Evolutionary conservation across 352 stramenopile genomes (phyloP).

Genomic region (Phytophthora pini): DNA sequence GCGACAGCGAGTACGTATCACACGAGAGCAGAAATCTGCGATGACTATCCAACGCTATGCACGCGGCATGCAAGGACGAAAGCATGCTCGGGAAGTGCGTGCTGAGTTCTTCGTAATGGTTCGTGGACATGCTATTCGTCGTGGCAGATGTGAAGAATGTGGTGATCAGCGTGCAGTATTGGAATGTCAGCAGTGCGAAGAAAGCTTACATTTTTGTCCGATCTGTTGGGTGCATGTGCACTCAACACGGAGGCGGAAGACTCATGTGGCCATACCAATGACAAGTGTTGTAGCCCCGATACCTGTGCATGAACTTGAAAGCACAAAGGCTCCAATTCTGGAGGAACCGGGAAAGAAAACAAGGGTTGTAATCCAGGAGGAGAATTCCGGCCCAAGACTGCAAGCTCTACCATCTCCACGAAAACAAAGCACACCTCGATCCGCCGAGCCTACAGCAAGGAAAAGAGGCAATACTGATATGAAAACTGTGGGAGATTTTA

Average conservation of each 20-base stretch:
- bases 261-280: conserved; percentile 74
- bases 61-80: conserved; percentile 50
- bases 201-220: conserved; percentile 75
- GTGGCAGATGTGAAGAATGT: conserved; percentile 77
- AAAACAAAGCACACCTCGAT: conserved; percentile 16
- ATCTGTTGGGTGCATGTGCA: conserved; percentile 81
- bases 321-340: background rate
- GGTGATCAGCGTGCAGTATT: conserved; percentile 71
- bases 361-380: background rate
- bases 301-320: conserved; percentile 3
- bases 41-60: conserved; percentile 61
- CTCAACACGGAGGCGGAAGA: conserved; percentile 57
- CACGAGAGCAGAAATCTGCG: conserved; percentile 46
- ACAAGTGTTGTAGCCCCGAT: conserved; percentile 14
- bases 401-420: conserved; percentile 12
- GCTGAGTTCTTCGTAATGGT: conserved; percentile 79
- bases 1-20: conserved; percentile 38
- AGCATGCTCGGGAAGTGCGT: conserved; percentile 47
- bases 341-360: background rate
- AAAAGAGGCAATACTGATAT: background rate
- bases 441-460: conserved; percentile 1
- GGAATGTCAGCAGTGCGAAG: conserved; percentile 69
- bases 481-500: background rate
- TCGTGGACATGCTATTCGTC: conserved; percentile 67
- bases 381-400: conserved; percentile 6